Conservation (phyloP, 371 early-diverging fungal genomes). For the Lichtheimia hyalospora region DNA sequence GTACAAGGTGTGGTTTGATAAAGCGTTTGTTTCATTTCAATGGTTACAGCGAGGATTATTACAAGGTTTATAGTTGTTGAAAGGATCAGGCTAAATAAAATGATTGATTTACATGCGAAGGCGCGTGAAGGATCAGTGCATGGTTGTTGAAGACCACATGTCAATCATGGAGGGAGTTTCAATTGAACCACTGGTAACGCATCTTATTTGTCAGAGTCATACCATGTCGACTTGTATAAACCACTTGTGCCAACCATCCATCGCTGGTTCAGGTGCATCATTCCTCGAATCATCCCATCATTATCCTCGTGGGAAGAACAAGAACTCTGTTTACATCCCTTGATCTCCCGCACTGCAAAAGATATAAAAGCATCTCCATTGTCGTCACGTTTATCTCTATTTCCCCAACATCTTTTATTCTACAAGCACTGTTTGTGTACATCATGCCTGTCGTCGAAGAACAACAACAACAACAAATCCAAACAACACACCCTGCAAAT, state of each 20-base stretch:
- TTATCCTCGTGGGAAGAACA: slow-evolving; percentile 25
- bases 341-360: no score
- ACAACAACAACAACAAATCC: slow-evolving; percentile 5
- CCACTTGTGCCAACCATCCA: slow-evolving; percentile 10
- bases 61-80: background rate
- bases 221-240: slow-evolving; percentile 15
- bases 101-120: slow-evolving; percentile 6
- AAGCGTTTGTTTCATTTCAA: slow-evolving; percentile 6
- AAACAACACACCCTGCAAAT: background rate
- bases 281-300: slow-evolving; percentile 7
- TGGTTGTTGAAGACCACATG: slow-evolving; percentile 13
- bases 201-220: slow-evolving; percentile 16
- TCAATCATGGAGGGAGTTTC: slow-evolving; percentile 10
- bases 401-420: slow-evolving; percentile 3
- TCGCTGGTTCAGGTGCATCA: background rate
- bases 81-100: background rate
- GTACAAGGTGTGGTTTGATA: background rate
- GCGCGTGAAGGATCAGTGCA: slow-evolving; percentile 13
- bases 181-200: slow-evolving; percentile 6
- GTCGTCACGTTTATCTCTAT: background rate
- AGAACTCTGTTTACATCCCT: slow-evolving; percentile 9
- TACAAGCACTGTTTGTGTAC: background rate
- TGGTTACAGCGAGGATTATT: slow-evolving; percentile 10
- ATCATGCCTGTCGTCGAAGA: slow-evolving; percentile 9
- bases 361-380: no score